These are phyloP conservation scores for Saturnispora quitensis DNA, from an alignment of 805 yeast genomes.

Conservation along the genomic window DNA sequence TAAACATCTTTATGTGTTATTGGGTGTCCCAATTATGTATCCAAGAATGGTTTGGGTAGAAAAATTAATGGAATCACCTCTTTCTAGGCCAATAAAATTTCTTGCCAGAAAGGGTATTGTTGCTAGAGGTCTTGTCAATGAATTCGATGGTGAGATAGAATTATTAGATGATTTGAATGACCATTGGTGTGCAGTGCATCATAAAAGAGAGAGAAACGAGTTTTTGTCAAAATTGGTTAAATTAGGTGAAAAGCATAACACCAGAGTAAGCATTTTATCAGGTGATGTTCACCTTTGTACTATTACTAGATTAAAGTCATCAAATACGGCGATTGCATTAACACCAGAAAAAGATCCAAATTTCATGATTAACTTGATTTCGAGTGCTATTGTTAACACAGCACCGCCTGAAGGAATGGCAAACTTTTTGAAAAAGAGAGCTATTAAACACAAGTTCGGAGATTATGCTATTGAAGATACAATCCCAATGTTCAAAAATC, in stretches of 20 bases:
- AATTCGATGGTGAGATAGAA: constrained; percentile 87
- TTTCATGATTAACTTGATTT: constrained; percentile 71
- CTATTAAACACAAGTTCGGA: constrained; percentile 60
- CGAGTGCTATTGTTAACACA: constrained; percentile 85
- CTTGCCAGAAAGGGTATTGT: constrained; percentile 54
- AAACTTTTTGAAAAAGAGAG: constrained; percentile 54
- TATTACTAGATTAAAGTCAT: constrained; percentile 65
- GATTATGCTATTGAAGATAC: constrained; percentile 66
- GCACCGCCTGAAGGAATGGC: constrained; percentile 94
- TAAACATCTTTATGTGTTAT: constrained; percentile 70
- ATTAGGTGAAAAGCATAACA: constrained; percentile 54
- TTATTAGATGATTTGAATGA: constrained; percentile 88
- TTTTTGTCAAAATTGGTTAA: constrained; percentile 53
- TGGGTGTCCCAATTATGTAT: constrained; percentile 93
- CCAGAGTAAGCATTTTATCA: constrained; percentile 73
- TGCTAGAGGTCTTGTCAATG: constrained; percentile 71
- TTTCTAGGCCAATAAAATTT: constrained; percentile 55
- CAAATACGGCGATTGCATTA: constrained; percentile 32
- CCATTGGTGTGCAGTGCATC: constrained; percentile 91
- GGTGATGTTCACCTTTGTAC: constrained; percentile 94
- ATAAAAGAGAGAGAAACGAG: constrained; percentile 74
- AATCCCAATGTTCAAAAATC: constrained; percentile 57
- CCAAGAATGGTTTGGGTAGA: constrained; percentile 93
- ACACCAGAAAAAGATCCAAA: constrained; percentile 64
- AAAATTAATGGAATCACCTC: constrained; percentile 51